Base-by-base conservation (phyloP, 306 rosid species). In the Cicer arietinum region DNA sequence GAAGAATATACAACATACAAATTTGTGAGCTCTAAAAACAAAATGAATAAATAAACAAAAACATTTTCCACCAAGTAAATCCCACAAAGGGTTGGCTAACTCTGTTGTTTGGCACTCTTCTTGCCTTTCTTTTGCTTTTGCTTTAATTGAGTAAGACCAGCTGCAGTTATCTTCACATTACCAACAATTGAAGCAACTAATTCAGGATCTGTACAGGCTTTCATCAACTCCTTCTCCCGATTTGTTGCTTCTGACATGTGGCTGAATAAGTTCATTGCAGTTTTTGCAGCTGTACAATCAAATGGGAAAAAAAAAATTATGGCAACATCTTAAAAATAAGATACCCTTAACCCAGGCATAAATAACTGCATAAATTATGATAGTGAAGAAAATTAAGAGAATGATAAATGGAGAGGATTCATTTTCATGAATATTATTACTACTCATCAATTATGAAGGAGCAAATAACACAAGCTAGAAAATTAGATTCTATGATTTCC, bases 171-270 rank as follows among this genome's bases (percentile, higher is more conserved):
- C 83, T 90, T 89, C 20, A 87, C 93, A 84, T 94, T 94, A 63
- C 99, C 96, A 30, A 94, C 67, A 69, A 94, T 85, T 52, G 99
- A 88, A 7, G 97, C 92, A 17, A 90, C 91, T 44, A 92, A 80
- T 79, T 94, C 97, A 16, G 99, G 92, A 84, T 92, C 99, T 6
- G 96, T 94, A 78, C 97, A 94, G 11, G 99, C 99, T 80, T 94
- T 94, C 89, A 92, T 92, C 86, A 91, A 83, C 83, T 94, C 99
- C 77, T 92, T 90, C 87, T 94, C 99, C 77, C 97, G 89, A 52
- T 1, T 80, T 30, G 96, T 86, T 62, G 97, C 85, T 64, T 94
- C 97, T 1, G 90, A 89, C 90, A 80, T 94, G 86, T 94, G 99
- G 86, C 96, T 89, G 88, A 94, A 94, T 79, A 94, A 71, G 83